Evolutionary conservation across 2,329 filamentous ascomycete genomes (phyloP).

Genomic region (Colletotrichum viniferum): DNA sequence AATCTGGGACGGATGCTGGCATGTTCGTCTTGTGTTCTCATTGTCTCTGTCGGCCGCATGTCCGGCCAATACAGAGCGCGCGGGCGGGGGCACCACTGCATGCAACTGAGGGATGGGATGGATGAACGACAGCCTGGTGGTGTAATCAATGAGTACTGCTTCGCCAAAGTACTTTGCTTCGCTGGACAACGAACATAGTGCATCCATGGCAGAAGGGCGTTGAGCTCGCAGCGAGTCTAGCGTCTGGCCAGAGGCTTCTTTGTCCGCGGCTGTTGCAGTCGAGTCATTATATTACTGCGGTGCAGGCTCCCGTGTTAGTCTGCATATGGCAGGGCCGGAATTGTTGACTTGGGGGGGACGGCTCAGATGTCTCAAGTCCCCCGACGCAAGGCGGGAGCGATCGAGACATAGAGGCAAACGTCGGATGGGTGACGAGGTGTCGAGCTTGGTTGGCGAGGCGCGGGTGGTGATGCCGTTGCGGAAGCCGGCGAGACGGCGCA

Average conservation of each 20-base stretch:
- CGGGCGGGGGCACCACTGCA: background rate
- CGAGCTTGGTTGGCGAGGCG: background rate
- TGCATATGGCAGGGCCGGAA: background rate
- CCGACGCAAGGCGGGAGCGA: background rate
- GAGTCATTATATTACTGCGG: background rate
- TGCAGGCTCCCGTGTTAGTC: background rate
- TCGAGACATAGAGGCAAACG: background rate
- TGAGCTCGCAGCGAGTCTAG: background rate
- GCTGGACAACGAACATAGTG: background rate
- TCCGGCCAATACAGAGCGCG: background rate
- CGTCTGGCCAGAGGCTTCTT: background rate
- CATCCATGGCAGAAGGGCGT: background rate
- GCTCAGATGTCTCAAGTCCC: background rate
- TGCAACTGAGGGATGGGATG: background rate
- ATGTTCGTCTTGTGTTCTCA: conserved; percentile 15
- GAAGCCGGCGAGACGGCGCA: background rate
- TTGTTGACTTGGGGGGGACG: background rate
- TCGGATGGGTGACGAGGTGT: background rate
- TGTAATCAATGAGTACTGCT: background rate
- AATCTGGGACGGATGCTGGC: conserved; percentile 6
- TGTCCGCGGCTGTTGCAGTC: background rate
- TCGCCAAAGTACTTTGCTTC: background rate
- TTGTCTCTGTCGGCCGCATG: background rate
- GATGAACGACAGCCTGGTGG: background rate
- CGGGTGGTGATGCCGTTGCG: background rate